phyloP scores from a whole-genome alignment of 2,329 filamentous ascomycete species.

The Coniochaeta hoffmannii region DNA sequence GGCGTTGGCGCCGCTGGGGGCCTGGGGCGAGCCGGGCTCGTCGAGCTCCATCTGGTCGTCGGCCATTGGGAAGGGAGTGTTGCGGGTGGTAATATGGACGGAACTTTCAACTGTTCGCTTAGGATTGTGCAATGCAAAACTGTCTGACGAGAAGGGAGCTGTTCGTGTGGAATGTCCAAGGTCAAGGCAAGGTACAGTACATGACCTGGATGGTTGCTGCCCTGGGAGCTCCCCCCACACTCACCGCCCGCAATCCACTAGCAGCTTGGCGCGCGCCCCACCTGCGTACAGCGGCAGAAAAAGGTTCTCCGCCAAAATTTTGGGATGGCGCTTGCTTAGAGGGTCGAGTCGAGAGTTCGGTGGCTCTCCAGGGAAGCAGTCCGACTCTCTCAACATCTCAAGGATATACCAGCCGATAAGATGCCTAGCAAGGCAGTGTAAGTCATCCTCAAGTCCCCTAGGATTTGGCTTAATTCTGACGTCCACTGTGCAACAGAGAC shows the following conservation, averaged over 20 bases:
- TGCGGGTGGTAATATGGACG: neutral
- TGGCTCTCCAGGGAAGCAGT: neutral
- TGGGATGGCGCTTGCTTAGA: neutral
- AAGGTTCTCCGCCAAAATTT: neutral
- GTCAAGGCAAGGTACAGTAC: too few relatives aligned
- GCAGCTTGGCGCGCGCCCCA: too few relatives aligned
- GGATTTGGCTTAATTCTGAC: conserved; percentile 4
- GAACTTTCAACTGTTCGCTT: too few relatives aligned
- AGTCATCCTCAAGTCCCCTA: neutral
- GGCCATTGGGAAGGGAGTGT: conserved; percentile 29
- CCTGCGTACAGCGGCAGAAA: too few relatives aligned
- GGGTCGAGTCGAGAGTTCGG: neutral
- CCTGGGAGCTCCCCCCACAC: too few relatives aligned
- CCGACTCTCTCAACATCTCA: neutral
- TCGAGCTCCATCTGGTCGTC: conserved; percentile 56
- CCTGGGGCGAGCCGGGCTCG: conserved; percentile 26
- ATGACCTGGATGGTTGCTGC: neutral
- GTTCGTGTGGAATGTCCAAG: too few relatives aligned
- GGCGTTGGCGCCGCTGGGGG: conserved; percentile 31
- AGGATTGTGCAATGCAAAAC: too few relatives aligned
- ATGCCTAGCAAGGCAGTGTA: conserved; percentile 21
- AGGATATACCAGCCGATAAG: neutral
- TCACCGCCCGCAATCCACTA: too few relatives aligned
- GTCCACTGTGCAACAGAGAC: conserved; percentile 47
- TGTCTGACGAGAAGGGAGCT: neutral